Evolutionary conservation across 1,284 basidiomycete genomes (phyloP).

Genomic region (Retiboletus flavoniger): DNA sequence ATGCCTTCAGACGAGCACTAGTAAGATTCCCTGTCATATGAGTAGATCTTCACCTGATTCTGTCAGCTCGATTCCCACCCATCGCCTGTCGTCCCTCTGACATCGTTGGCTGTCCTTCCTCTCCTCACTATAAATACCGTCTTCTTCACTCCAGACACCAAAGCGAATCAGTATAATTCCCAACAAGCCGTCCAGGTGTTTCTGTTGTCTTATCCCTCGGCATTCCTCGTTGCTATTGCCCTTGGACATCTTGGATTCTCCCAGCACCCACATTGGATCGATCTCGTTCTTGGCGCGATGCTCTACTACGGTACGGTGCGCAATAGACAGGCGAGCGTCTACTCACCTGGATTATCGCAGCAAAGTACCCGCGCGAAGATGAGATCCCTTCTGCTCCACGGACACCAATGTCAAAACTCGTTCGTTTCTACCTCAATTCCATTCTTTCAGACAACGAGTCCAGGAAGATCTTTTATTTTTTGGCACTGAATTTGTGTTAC

Average conservation of each 20-base stretch:
- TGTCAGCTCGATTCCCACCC: slow-evolving; percentile 39
- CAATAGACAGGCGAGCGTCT: neutral
- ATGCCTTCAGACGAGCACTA: slow-evolving; percentile 54
- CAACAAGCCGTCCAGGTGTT: slow-evolving; percentile 53
- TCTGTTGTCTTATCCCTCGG: slow-evolving; percentile 51
- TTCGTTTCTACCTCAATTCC: slow-evolving; percentile 78
- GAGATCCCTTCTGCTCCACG: slow-evolving; percentile 48
- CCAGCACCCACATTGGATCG: slow-evolving; percentile 53
- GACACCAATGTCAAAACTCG: slow-evolving; percentile 56
- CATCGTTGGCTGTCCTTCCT: slow-evolving; percentile 57
- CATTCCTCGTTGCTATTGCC: slow-evolving; percentile 44
- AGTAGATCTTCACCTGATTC: slow-evolving; percentile 7
- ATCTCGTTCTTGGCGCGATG: slow-evolving; percentile 48
- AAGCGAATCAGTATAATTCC: slow-evolving; percentile 45
- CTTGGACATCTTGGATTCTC: slow-evolving; percentile 56
- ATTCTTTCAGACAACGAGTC: slow-evolving; percentile 91
- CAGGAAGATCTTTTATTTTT: slow-evolving; percentile 95
- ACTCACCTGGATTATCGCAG: slow-evolving; percentile 35
- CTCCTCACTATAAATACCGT: slow-evolving; percentile 57
- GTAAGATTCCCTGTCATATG: slow-evolving; percentile 41
- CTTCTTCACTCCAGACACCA: slow-evolving; percentile 55
- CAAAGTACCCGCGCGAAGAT: slow-evolving; percentile 52
- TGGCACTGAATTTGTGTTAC: slow-evolving; percentile 91
- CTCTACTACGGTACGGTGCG: slow-evolving; percentile 56
- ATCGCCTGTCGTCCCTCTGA: slow-evolving; percentile 46